Base-by-base conservation (phyloP, 2,329 filamentous ascomycete species). In the Volutella citrinella region DNA sequence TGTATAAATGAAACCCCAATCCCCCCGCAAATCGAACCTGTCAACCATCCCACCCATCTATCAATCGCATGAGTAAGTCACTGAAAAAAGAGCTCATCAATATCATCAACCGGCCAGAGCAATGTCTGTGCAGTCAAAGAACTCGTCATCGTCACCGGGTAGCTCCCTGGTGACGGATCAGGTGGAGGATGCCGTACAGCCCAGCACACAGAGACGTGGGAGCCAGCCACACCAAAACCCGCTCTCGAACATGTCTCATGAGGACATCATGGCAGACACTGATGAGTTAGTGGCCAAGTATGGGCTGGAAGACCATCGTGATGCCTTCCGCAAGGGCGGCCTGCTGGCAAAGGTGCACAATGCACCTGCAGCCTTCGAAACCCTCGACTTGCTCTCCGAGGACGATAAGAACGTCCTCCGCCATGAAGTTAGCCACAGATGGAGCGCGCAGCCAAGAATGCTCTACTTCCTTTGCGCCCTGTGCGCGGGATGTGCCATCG, bases 391-490 rank as follows among this genome's bases (percentile, higher is more conserved):
- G n/a, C 49, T 67, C 9, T 39, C 43, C 1, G 50, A 54, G 0
- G 40, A 41, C 2, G 61, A 65, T n/a, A 67, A 76, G 32, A 24
- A 37, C 1, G 27, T 53, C 4, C 47, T 57, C 11, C 36, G 43
- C 3, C 47, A 63, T 55, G 46, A 78, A 68, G 46, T 76, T 64
- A 34, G 76, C 64, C 73, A 80, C 57, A 76, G 75, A 36, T 81
- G 76, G 69, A 63, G 60, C 7, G 26, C 47, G 40, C 70, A 72
- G 15, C 70, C 76, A 0, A 61, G 48, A 45, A 61, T 55, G 48
- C 51, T 63, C 17, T 57, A 60, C 33, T 52, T 57, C 27, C 55
- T 74, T 3, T 76, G 80, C 40, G 60, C 66, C 10, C 59, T 74
- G 26, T 77, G 74, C 49, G 29, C 63, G 71, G 40, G 74, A 63